Evolutionary conservation across 164 flowering plant species (phyloP).

Genomic region (Pachysandra terminalis): DNA sequence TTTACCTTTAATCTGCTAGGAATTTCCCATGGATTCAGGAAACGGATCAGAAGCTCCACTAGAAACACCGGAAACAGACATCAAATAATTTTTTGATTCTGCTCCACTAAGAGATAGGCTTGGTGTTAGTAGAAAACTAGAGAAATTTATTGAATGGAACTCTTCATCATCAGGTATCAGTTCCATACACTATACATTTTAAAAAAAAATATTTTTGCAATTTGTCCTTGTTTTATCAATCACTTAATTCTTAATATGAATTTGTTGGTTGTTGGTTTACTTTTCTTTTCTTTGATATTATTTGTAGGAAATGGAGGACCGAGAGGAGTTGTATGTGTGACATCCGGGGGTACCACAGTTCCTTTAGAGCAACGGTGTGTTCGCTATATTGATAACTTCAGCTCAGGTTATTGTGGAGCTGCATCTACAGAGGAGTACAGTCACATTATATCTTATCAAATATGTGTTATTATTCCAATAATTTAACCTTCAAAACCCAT

Average conservation of each 20-base stretch:
- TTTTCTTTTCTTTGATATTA: not conserved
- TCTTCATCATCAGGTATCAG: slow-evolving; percentile 39
- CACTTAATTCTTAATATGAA: not conserved
- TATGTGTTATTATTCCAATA: not conserved
- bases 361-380: slow-evolving; percentile 91
- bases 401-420: slow-evolving; percentile 96
- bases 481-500: not conserved
- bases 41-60: slow-evolving; percentile 21
- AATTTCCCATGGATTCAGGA: slow-evolving; percentile 22
- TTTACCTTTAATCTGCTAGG: slow-evolving; percentile 18
- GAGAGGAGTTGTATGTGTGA: slow-evolving; percentile 69
- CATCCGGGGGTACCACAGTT: slow-evolving; percentile 96
- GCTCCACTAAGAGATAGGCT: slow-evolving; percentile 62
- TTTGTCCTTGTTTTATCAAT: not conserved
- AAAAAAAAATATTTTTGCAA: not conserved
- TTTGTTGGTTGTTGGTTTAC: not conserved
- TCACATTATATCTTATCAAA: not conserved
- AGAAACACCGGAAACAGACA: slow-evolving; percentile 28
- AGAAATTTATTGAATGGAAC: slow-evolving; percentile 46
- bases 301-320: slow-evolving; percentile 35
- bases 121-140: slow-evolving; percentile 31
- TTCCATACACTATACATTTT: not conserved
- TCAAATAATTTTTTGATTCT: slow-evolving; percentile 58
- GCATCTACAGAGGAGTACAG: slow-evolving; percentile 96
- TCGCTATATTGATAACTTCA: slow-evolving; percentile 89